Evolutionary conservation across 768 basidiomycete species (phyloP).

Genomic region (Sutorius australiensis): DNA sequence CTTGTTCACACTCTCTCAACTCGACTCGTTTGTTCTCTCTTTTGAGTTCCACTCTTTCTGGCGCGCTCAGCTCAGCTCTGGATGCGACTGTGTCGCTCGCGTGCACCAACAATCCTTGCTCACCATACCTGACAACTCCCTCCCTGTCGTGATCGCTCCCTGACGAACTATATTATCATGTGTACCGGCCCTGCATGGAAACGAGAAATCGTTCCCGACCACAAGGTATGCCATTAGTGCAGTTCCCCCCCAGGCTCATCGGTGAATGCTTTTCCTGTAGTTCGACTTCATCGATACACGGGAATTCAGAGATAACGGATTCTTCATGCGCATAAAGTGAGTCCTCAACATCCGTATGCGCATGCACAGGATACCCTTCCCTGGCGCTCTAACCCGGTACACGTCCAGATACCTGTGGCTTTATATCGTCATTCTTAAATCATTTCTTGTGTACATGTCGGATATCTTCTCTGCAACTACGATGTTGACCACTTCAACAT

Average conservation of each 20-base stretch:
- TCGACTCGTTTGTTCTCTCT: slow-evolving; percentile 20
- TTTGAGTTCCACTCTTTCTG: slow-evolving; percentile 22
- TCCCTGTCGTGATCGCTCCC: slow-evolving; percentile 22
- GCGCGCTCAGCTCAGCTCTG: slow-evolving; percentile 15
- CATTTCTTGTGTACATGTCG: slow-evolving; percentile 92
- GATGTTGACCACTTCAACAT: slow-evolving; percentile 86
- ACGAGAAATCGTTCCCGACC: slow-evolving; percentile 94
- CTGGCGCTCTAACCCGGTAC: slow-evolving; percentile 9
- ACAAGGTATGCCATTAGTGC: slow-evolving; percentile 63
- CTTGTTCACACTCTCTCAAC: no score
- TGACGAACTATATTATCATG: slow-evolving; percentile 18
- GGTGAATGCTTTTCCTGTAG: slow-evolving; percentile 39
- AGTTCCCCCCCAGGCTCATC: neutral
- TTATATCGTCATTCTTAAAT: slow-evolving; percentile 91
- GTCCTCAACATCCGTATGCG: slow-evolving; percentile 14
- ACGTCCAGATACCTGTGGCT: slow-evolving; percentile 80
- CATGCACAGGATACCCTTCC: neutral
- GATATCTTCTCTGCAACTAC: slow-evolving; percentile 98
- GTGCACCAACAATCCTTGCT: slow-evolving; percentile 23
- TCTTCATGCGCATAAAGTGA: slow-evolving; percentile 83
- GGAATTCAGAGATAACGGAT: slow-evolving; percentile 88
- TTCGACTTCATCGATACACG: slow-evolving; percentile 95
- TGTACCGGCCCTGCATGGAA: slow-evolving; percentile 84
- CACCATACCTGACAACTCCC: slow-evolving; percentile 22
- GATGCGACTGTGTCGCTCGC: slow-evolving; percentile 36